Conservation (phyloP, 352 stramenopile species). For the Globisporangium uncinulatum region DNA sequence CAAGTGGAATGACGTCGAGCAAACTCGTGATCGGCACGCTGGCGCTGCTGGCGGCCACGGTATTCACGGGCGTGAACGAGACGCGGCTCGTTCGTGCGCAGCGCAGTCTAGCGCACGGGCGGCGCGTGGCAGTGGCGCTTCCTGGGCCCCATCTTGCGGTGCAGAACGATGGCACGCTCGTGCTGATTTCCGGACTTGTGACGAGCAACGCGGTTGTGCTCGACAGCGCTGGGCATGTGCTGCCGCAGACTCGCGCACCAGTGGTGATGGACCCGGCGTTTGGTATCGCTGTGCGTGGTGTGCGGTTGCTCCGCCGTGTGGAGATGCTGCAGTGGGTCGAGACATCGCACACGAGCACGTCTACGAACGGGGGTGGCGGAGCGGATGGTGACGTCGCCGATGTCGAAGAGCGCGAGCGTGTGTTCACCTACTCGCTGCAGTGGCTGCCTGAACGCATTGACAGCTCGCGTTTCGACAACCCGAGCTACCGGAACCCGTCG, state of each 20-base stretch:
- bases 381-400: constrained; percentile 35
- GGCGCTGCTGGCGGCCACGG: constrained; percentile 40
- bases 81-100: constrained; percentile 38
- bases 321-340: constrained; percentile 86
- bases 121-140: constrained; percentile 23
- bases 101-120: constrained; percentile 46
- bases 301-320: constrained; percentile 53
- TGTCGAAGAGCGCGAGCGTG: constrained; percentile 53
- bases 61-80: constrained; percentile 53
- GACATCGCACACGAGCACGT: constrained; percentile 49
- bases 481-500: constrained; percentile 57
- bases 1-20: constrained; percentile 20
- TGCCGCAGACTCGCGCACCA: constrained; percentile 22
- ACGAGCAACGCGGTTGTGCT: constrained; percentile 21
- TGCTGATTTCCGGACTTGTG: constrained; percentile 50
- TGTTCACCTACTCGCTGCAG: constrained; percentile 64
- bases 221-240: constrained; percentile 15
- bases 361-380: constrained; percentile 13
- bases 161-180: constrained; percentile 24
- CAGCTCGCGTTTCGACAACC: constrained; percentile 52
- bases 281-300: constrained; percentile 56
- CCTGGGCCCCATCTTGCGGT: constrained; percentile 14
- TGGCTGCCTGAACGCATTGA: constrained; percentile 51
- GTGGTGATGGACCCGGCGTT: constrained; percentile 60
- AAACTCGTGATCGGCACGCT: constrained; percentile 38